A percentile compares a stretch with the other conserved stretches of the same genome.
Evolutionary conservation across 345 rosid species (phyloP).

Genomic region (Limnanthes douglasii): DNA sequence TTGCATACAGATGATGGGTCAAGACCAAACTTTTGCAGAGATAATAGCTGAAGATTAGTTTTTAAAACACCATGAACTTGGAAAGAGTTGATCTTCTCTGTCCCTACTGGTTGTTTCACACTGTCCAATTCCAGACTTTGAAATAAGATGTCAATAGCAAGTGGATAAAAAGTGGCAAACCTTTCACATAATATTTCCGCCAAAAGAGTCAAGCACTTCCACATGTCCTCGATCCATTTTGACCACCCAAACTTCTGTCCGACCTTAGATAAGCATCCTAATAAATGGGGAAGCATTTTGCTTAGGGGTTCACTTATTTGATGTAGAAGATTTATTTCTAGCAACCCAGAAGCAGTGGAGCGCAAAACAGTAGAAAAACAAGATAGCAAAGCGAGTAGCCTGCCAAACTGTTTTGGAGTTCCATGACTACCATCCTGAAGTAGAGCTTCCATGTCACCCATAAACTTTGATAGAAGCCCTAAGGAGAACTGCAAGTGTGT

Average conservation of each 20-base stretch:
- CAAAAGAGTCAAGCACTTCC: constrained; percentile 87
- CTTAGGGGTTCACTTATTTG: constrained; percentile 57
- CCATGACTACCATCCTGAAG: constrained; percentile 68
- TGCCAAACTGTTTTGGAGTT: constrained; percentile 52
- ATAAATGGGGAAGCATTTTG: constrained; percentile 64
- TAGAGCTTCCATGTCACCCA: constrained; percentile 77
- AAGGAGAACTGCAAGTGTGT: constrained; percentile 67
- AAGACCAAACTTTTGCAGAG: constrained; percentile 77
- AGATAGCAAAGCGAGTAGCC: constrained; percentile 82
- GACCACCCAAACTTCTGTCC: constrained; percentile 87
- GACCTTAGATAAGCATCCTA: constrained; percentile 56
- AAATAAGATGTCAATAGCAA: constrained; percentile 51
- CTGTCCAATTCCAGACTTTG: constrained; percentile 47
- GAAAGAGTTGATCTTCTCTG: constrained; percentile 46
- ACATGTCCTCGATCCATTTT: constrained; percentile 65
- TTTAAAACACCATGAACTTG: constrained; percentile 78
- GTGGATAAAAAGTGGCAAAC: constrained; percentile 48
- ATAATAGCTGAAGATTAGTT: constrained; percentile 80
- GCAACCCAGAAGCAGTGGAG: constrained; percentile 83
- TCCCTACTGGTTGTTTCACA: constrained; percentile 15
- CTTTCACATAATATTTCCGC: constrained; percentile 82
- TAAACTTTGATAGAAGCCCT: constrained; percentile 60
- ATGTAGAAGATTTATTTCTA: constrained; percentile 72
- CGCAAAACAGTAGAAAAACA: constrained; percentile 79
- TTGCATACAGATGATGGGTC: constrained; percentile 49